phyloP scores from a whole-genome alignment of 352 stramenopile genomes.

The Phytophthora niederhauseri region DNA sequence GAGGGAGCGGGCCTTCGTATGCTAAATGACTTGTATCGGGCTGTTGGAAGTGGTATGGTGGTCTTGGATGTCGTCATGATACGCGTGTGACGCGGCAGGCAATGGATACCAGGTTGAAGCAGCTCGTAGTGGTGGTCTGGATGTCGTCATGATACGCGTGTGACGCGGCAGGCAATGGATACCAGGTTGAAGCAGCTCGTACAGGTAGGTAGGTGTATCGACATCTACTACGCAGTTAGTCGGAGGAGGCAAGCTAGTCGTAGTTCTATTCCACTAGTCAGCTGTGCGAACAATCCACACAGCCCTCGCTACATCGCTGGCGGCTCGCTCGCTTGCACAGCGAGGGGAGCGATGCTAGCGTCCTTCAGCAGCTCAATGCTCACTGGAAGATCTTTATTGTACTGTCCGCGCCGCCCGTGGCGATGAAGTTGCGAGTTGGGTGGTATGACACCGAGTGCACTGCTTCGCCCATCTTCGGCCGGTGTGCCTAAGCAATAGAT shows the following conservation, averaged over 20 bases:
- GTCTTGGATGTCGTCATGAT: not conserved
- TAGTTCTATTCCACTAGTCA: conserved; percentile 43
- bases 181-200: not conserved
- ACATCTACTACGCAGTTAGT: conserved; percentile 31
- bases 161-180: not conserved
- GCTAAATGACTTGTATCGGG: not conserved
- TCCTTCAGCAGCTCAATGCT: conserved; percentile 27
- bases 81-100: not conserved
- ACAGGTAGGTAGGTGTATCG: conserved; percentile 6
- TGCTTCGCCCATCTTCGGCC: conserved; percentile 83
- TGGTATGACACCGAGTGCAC: conserved; percentile 81
- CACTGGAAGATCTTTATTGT: conserved; percentile 91
- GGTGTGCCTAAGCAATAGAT: conserved; percentile 61
- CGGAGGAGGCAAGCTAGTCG: conserved; percentile 15
- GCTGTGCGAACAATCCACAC: conserved; percentile 11
- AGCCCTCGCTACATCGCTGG: conserved; percentile 28
- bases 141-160: not conserved
- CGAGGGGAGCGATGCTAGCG: conserved; percentile 16
- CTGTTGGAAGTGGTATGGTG: too few species aligned
- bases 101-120: not conserved
- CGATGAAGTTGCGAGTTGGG: conserved; percentile 81
- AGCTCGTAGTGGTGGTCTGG: not conserved
- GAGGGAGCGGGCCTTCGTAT: conserved; percentile 37
- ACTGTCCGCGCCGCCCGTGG: conserved; percentile 78
- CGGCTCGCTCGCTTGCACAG: conserved; percentile 18